phyloP scores from a whole-genome alignment of 2,329 filamentous ascomycete species.

The Nakataea oryzae region DNA sequence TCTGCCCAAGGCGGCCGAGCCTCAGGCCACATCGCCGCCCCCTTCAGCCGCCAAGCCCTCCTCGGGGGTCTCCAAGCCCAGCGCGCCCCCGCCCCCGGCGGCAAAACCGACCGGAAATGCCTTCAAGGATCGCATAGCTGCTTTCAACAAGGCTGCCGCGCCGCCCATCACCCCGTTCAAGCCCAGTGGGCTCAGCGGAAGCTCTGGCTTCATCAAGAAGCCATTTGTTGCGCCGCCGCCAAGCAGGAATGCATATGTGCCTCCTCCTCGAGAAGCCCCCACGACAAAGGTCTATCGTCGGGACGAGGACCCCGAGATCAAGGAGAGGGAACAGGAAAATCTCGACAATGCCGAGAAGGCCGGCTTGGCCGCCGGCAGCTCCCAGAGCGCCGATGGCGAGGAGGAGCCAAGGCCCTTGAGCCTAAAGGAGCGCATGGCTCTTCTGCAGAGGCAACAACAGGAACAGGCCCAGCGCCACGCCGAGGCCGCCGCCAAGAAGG shows the following conservation, averaged over 20 bases:
- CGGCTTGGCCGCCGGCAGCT: slow-evolving; percentile 39
- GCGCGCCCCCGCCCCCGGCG: slow-evolving; percentile 52
- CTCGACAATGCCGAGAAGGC: slow-evolving; percentile 58
- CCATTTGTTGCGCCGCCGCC: slow-evolving; percentile 93
- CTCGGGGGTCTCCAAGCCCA: slow-evolving; percentile 26
- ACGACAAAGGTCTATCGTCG: slow-evolving; percentile 70
- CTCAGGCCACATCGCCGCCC: slow-evolving; percentile 22
- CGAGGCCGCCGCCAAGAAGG: slow-evolving; percentile 68
- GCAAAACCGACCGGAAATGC: slow-evolving; percentile 70
- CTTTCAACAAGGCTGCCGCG: slow-evolving; percentile 85
- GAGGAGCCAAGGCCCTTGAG: slow-evolving; percentile 87
- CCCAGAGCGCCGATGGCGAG: slow-evolving; percentile 45
- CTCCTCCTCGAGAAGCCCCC: slow-evolving; percentile 60
- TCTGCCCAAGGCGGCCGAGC: slow-evolving; percentile 26
- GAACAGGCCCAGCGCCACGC: slow-evolving; percentile 80
- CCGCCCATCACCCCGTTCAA: slow-evolving; percentile 87
- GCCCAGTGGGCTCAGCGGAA: slow-evolving; percentile 49
- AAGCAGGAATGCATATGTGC: slow-evolving; percentile 82
- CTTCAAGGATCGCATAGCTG: slow-evolving; percentile 91
- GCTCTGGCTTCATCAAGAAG: slow-evolving; percentile 79
- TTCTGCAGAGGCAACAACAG: slow-evolving; percentile 86
- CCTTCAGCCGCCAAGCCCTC: slow-evolving; percentile 26
- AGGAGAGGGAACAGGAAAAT: slow-evolving; percentile 54
- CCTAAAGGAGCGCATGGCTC: slow-evolving; percentile 87
- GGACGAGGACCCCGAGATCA: slow-evolving; percentile 73